Evolutionary conservation across 768 basidiomycete genomes (phyloP).

Genomic region (Lyophyllum decastes): DNA sequence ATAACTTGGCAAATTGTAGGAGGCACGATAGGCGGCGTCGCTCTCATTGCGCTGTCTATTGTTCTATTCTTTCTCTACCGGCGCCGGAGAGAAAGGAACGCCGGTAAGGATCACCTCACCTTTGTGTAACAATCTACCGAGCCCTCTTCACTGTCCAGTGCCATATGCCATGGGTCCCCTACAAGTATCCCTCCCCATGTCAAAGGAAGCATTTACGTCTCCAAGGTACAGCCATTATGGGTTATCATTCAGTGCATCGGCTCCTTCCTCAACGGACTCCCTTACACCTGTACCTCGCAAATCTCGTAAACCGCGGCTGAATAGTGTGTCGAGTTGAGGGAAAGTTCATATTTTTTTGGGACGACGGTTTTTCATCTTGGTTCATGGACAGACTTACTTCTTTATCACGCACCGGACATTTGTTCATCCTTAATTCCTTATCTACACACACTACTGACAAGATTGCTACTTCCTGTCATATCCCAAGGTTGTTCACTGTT

Average conservation of each 20-base stretch:
- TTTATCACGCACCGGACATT: background rate
- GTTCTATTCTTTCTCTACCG: conserved; percentile 1
- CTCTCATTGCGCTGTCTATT: conserved; percentile 1
- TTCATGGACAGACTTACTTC: background rate
- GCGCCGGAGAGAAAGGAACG: conserved; percentile 3
- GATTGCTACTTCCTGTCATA: background rate
- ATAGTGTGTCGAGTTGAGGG: background rate
- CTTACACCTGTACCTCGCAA: conserved; percentile 14
- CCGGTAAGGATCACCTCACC: background rate
- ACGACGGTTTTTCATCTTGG: background rate
- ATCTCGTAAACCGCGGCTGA: background rate
- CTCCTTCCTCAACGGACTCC: conserved; percentile 15
- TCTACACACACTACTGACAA: background rate
- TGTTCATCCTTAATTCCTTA: background rate
- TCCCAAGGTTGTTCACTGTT: background rate
- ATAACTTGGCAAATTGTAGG: conserved; percentile 8
- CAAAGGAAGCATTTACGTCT: conserved; percentile 33
- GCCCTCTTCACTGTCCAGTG: background rate
- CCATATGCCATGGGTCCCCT: conserved; percentile 25
- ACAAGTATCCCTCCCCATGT: conserved; percentile 24
- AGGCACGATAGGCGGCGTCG: conserved; percentile 11
- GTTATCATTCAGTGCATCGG: conserved; percentile 23
- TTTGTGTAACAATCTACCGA: background rate
- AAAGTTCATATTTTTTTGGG: background rate
- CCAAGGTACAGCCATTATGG: conserved; percentile 30